phyloP scores from a whole-genome alignment of 305 asterid species.

The Plantago coronopus region DNA sequence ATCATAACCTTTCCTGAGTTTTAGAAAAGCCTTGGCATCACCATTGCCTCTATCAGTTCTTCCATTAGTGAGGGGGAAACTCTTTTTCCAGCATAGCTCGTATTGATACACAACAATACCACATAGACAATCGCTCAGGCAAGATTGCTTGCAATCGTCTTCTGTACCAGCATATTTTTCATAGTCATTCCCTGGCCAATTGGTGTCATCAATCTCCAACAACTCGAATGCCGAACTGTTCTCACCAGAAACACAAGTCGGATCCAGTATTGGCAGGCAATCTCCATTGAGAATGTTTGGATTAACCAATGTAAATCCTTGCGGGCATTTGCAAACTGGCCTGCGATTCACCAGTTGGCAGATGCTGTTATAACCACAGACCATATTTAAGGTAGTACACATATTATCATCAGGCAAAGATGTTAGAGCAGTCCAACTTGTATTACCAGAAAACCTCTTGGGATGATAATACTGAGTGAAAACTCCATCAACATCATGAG shows the following conservation, averaged over 20 bases:
- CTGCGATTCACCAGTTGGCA: slow-evolving; percentile 21
- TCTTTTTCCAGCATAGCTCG: slow-evolving; percentile 9
- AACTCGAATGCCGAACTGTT: slow-evolving; percentile 2
- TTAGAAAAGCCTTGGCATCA: background rate
- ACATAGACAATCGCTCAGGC: slow-evolving; percentile 17
- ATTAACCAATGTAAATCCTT: background rate
- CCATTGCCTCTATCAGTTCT: background rate
- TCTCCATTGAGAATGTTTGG: background rate
- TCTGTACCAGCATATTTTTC: background rate
- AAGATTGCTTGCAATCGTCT: background rate
- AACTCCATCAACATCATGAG: slow-evolving; percentile 30
- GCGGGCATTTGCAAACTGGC: slow-evolving; percentile 27
- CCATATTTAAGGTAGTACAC: slow-evolving; percentile 14
- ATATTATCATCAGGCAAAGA: slow-evolving; percentile 25
- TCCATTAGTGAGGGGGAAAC: slow-evolving; percentile 15
- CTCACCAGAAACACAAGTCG: background rate
- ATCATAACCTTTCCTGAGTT: background rate
- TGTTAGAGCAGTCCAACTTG: slow-evolving; percentile 19
- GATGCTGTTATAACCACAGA: slow-evolving; percentile 36
- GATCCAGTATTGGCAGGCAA: background rate
- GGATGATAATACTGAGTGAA: slow-evolving; percentile 29
- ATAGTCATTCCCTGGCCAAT: slow-evolving; percentile 15
- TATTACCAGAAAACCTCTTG: background rate
- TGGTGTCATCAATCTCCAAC: background rate
- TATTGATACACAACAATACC: slow-evolving; percentile 1